Evolutionary conservation across 106 monocot genomes (phyloP).

Genomic region (Apostasia shenzhenica): DNA sequence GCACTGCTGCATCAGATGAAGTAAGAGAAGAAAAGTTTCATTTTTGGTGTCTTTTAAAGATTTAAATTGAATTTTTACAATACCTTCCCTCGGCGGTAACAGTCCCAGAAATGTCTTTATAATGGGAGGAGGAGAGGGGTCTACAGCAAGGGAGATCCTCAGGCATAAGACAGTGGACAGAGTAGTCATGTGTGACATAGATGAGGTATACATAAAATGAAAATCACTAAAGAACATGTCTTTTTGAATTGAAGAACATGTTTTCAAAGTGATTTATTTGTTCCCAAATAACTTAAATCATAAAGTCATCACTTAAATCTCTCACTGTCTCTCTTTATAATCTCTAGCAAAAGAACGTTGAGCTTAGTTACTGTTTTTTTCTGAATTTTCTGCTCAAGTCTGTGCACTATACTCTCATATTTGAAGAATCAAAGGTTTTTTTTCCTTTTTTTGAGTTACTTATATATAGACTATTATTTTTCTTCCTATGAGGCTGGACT

Average conservation of each 20-base stretch:
- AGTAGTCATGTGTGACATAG: conserved; percentile 50
- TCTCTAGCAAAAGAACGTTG: no score
- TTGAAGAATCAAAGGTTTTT: no score
- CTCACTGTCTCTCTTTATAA: no score
- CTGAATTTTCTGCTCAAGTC: no score
- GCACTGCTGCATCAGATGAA: conserved; percentile 30
- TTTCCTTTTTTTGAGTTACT: neutral
- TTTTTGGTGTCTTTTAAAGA: neutral
- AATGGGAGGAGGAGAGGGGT: conserved; percentile 47
- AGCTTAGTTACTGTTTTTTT: no score
- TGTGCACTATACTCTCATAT: no score
- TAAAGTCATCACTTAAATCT: no score
- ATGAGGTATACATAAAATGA: conserved; percentile 18
- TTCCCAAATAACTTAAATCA: no score
- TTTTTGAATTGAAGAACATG: neutral
- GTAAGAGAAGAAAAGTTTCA: conserved; percentile 3
- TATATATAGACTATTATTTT: neutral
- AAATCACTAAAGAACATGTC: neutral
- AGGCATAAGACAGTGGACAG: conserved; percentile 30
- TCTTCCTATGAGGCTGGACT: neutral
- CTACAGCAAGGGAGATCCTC: conserved; percentile 40
- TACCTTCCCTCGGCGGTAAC: conserved; percentile 1
- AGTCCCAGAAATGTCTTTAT: conserved; percentile 38
- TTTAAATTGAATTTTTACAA: neutral
- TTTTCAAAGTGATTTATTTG: neutral